Evolutionary conservation across 306 rosid genomes (phyloP).

Genomic region (Lupinus albus): DNA sequence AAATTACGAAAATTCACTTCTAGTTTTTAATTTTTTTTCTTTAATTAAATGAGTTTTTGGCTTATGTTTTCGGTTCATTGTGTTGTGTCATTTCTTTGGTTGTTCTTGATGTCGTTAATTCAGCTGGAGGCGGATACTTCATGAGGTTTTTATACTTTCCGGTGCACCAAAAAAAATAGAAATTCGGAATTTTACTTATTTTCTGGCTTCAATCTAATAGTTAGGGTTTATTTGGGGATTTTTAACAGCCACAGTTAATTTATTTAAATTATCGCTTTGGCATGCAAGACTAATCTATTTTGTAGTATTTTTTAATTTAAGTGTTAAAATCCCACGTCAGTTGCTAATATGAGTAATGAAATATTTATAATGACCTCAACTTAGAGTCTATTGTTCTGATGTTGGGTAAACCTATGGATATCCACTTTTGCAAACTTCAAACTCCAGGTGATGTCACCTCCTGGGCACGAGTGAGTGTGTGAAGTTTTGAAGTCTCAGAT

Average conservation of each 20-base stretch:
- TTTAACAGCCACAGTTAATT: not conserved
- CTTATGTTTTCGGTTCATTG: not conserved
- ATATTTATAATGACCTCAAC: too few relatives aligned
- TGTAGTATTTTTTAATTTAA: too few relatives aligned
- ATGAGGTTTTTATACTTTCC: not conserved
- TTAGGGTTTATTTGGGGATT: conserved; percentile 38
- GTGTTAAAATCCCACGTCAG: too few relatives aligned
- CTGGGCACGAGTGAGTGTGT: too few relatives aligned
- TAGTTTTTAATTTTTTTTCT: not conserved
- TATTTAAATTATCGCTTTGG: too few relatives aligned
- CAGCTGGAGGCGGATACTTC: conserved; percentile 18
- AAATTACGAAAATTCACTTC: not conserved
- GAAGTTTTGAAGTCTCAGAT: too few relatives aligned
- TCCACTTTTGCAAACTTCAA: too few relatives aligned
- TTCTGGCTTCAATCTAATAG: conserved; percentile 11
- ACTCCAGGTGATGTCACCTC: too few relatives aligned
- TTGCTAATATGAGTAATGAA: too few relatives aligned
- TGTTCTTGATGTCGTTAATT: not conserved
- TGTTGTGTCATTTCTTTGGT: not conserved
- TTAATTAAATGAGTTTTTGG: not conserved
- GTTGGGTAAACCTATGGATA: too few relatives aligned
- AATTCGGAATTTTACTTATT: conserved; percentile 4
- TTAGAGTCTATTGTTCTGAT: too few relatives aligned
- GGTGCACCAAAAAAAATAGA: not conserved
- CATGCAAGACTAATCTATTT: too few relatives aligned